Percentiles rank a stretch among this genome's conserved stretches.
These are phyloP conservation scores for Rosa lucieae DNA, from an alignment of 306 rosid genomes.

Conservation along the genomic window DNA sequence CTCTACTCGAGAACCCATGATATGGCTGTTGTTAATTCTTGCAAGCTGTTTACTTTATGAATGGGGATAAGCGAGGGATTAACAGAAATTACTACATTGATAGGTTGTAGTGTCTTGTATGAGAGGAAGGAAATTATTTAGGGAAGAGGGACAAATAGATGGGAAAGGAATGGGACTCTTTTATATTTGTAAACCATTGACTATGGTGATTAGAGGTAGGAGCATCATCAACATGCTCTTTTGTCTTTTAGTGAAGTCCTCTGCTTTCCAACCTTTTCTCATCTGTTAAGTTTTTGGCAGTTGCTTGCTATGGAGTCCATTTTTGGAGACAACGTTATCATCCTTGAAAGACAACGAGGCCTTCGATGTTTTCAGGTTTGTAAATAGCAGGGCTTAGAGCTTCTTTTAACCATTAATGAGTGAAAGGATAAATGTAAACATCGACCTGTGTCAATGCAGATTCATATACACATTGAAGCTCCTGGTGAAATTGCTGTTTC, in stretches of 20 bases:
- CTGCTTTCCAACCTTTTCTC: constrained; percentile 10
- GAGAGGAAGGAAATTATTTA: neutral
- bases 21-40: neutral
- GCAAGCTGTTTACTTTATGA: neutral
- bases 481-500: constrained; percentile 53
- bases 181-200: neutral
- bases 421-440: constrained; percentile 5
- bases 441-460: constrained; percentile 40
- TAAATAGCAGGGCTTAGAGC: constrained; percentile 20
- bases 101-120: neutral
- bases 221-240: neutral
- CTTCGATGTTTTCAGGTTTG: constrained; percentile 72
- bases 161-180: neutral
- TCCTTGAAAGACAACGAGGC: constrained; percentile 52
- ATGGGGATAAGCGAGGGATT: neutral
- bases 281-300: constrained; percentile 40
- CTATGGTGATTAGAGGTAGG: neutral
- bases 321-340: constrained; percentile 62
- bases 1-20: neutral
- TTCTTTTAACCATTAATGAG: constrained; percentile 4
- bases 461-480: constrained; percentile 54
- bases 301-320: constrained; percentile 83
- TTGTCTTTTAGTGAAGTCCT: neutral
- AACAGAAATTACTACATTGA: neutral
- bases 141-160: neutral